Base-by-base conservation (phyloP, 2,329 filamentous ascomycete species). In the Periconia sp. region DNA sequence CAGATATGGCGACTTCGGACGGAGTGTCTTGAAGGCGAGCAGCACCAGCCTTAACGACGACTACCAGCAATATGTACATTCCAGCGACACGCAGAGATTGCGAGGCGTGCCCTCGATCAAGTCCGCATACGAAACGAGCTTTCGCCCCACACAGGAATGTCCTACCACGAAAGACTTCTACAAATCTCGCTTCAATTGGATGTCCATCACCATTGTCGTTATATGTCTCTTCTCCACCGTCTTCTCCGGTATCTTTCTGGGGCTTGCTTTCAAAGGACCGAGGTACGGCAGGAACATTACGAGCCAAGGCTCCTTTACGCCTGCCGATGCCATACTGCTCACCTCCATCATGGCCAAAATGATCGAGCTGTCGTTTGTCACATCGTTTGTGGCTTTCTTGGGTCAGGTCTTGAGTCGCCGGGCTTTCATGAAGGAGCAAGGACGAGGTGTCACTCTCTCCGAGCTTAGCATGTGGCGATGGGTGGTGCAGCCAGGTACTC, bases 391-490 rank as follows among this genome's bases (percentile, higher is more conserved):
- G 1, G 82, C 87, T 0, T 89, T 89, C 50, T 69, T 92, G 0
- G 90, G 90, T 0, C 90, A 94, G 68, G 82, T 89, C 0, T 74
- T 93, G 15, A 91, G 84, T n/a, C 80, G 88, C 18, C 77, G 87
- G 50, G 87, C 89, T 0, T 82, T 90, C 51, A 80, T 81, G 20
- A 82, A 80, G 50, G 76, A 80, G 9, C 59, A 69, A 9, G 82
- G 84, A 0, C 75, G 77, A 2, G 90, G 90, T 2, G 82, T 92
- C 53, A 90, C 85, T 0, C 80, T 93, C 15, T 86, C 90, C 0
- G 89, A 93, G 65, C 84, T 92, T 77, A 87, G 82, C 15, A 91
- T 93, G 88, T 81, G 89, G 45, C 82, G 82, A 42, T 93, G 89
- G 90, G 68, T 81, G 6, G 73, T 77, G 17, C 73, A 78, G 70